Evolutionary conservation across 768 basidiomycete genomes (phyloP).

Genomic region (Trametopsis cervina): DNA sequence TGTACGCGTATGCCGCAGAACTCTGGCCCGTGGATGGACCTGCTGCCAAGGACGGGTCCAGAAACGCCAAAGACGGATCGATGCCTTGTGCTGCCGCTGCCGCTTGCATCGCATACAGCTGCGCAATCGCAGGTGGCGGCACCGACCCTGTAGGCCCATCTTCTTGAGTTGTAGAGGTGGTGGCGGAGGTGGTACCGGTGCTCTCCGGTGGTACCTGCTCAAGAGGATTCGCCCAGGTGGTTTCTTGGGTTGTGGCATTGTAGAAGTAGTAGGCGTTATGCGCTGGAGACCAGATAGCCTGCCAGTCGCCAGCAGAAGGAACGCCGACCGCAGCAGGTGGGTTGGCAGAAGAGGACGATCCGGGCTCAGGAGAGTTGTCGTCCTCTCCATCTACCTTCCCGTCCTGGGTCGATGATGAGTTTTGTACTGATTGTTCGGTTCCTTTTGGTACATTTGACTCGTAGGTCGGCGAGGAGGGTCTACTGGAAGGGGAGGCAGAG

Average conservation of each 20-base stretch:
- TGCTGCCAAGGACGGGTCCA: slow-evolving; percentile 63
- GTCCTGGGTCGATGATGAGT: not conserved
- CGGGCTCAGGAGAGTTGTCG: not conserved
- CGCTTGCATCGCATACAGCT: slow-evolving; percentile 44
- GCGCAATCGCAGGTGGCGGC: slow-evolving; percentile 23
- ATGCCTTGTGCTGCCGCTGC: slow-evolving; percentile 76
- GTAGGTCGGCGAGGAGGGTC: not conserved
- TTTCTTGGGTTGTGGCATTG: slow-evolving; percentile 68
- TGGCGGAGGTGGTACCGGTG: slow-evolving; percentile 12
- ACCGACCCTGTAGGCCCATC: too few species aligned
- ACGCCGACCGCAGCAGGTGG: slow-evolving; percentile 7
- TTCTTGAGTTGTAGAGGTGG: slow-evolving; percentile 17
- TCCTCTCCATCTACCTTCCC: not conserved
- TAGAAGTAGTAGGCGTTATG: slow-evolving; percentile 84
- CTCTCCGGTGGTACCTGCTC: slow-evolving; percentile 24
- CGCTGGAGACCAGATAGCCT: slow-evolving; percentile 72
- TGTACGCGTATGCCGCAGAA: slow-evolving; percentile 30
- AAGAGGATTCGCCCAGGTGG: slow-evolving; percentile 81
- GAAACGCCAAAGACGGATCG: slow-evolving; percentile 72
- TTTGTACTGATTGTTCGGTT: not conserved
- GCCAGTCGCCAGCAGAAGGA: slow-evolving; percentile 43
- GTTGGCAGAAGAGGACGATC: not conserved
- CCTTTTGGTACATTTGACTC: not conserved
- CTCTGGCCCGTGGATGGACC: slow-evolving; percentile 24
- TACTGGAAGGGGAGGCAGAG: not conserved